Evolutionary conservation across 164 flowering plant species (phyloP), one percentile per base, ranked within the genome.

Genomic region (Piper betle): DNA sequence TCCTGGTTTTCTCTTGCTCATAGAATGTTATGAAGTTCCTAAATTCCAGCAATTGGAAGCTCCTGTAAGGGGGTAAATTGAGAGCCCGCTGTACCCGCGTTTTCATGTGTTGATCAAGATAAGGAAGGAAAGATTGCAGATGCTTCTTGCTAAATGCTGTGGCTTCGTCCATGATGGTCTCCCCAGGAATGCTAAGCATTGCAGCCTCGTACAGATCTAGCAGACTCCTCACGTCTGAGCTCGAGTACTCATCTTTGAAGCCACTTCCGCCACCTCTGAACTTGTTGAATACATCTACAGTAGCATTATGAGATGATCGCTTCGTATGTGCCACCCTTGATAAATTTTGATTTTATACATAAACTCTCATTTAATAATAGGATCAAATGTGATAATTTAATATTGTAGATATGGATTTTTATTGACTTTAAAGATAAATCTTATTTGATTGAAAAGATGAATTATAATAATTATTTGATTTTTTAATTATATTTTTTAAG

Each of bases 111-210:
- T n/a, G 19, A 6, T 53, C 55, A n/a, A 5, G 55, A 53, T 53
- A 16, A 20, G 55, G 55, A 20, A 53, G 55, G 1, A 4, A 12
- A 53, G 55, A 53, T 20, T 20, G 17, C 15, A 53, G 55, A 20
- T 5, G 55, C 55, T 53, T 4, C 19, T 4, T 16, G 3, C 76
- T 64, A 20, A 78, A 77, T 0, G 62, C 50, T 37, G 37, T 63
- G 11, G 78, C 83, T 62, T 80, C 75, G 12, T 83, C 81, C 9
- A 85, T 77, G 50, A 71, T 68, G 18, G 71, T 52, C 62, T 85
- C 91, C 39, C 82, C 87, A 37, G 62, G 59, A 18, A 72, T 53
- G 41, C 73, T 58, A 38, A 74, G 65, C 20, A 72, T 67, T 61
- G 77, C 54, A 1, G 76, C 78, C 66, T 76, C 79, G 60, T 67